These are phyloP conservation scores for Acorus gramineus DNA, from an alignment of 106 monocot species.

Conservation along the genomic window DNA sequence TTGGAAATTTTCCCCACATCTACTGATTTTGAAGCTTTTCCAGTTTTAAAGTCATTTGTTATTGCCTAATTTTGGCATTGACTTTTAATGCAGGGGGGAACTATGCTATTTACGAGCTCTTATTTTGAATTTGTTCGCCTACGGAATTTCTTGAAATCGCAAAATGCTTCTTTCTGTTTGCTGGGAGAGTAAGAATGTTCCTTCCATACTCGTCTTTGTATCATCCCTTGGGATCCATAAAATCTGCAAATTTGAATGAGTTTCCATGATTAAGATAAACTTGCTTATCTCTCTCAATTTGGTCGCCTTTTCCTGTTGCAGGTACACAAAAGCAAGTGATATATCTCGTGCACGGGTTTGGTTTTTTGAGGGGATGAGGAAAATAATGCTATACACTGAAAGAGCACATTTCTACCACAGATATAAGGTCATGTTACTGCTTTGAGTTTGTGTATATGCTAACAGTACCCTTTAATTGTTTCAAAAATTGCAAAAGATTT, in stretches of 20 bases:
- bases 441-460: background rate
- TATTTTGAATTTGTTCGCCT: slow-evolving; percentile 86
- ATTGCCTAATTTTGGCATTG: background rate
- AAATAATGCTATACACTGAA: slow-evolving; percentile 96
- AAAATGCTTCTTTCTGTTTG: slow-evolving; percentile 87
- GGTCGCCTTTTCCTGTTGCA: slow-evolving; percentile 7
- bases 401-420: slow-evolving; percentile 96
- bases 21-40: no score
- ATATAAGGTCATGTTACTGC: slow-evolving; percentile 62
- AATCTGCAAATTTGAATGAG: no score
- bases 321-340: slow-evolving; percentile 79
- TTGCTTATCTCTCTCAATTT: background rate
- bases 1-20: background rate
- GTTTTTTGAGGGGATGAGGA: slow-evolving; percentile 83
- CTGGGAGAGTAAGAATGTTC: slow-evolving; percentile 75
- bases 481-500: no score
- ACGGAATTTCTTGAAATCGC: slow-evolving; percentile 77
- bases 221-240: no score
- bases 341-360: slow-evolving; percentile 91
- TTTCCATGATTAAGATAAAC: background rate
- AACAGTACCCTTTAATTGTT: no score
- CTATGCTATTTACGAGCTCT: slow-evolving; percentile 80
- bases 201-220: background rate
- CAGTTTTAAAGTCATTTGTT: background rate
- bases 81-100: slow-evolving; percentile 60